Evolutionary conservation across 371 early-diverging fungal genomes (phyloP), one percentile per base, ranked within the genome.

Genomic region (Rhizopus microsporus): DNA sequence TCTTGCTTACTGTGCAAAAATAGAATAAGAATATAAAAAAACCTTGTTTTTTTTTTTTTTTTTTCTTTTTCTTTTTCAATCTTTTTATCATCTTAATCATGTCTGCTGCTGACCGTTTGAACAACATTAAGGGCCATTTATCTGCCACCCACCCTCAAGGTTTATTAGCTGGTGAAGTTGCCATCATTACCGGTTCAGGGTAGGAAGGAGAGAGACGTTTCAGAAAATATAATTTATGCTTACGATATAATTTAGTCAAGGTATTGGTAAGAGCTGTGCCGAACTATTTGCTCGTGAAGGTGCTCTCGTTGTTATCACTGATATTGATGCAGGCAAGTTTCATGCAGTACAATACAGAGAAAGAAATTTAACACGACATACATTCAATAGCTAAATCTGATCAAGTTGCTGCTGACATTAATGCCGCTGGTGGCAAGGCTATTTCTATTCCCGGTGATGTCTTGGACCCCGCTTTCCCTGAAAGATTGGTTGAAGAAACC

Each of bases 101-200:
- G 79, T 75, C 75, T 66, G 79, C 79, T 59, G 47, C 70, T 38
- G 75, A 75, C 62, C 76, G 79, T 59, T 63, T 78, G 23, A 75
- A 76, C 65, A 70, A 62, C 44, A 76, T 78, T 35, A 75, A 73
- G 58, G 75, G 75, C 31, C 79, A 78, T 49, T 76, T 78, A 60
- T 73, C 79, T 54, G 76, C 72, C 23, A 73, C 72, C 59, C 68
- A 72, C 56, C 81, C 85, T 40, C 69, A 81, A 60, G 88, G 87
- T 46, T 73, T 90, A 55, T 77, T 92, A 56, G 79, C 76, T 53
- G 86, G 86, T 50, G 88, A 92, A 71, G 92, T 92, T 23, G 92
- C 90, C 54, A 78, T 92, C 44, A 83, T 92, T 66, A 92, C 92
- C 49, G 92, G 92, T 51, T 86, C 89, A 59, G 89, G 88, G 90